These are phyloP conservation scores for Scedosporium boydii DNA, from an alignment of 2,329 filamentous ascomycete genomes.

Conservation along the genomic window DNA sequence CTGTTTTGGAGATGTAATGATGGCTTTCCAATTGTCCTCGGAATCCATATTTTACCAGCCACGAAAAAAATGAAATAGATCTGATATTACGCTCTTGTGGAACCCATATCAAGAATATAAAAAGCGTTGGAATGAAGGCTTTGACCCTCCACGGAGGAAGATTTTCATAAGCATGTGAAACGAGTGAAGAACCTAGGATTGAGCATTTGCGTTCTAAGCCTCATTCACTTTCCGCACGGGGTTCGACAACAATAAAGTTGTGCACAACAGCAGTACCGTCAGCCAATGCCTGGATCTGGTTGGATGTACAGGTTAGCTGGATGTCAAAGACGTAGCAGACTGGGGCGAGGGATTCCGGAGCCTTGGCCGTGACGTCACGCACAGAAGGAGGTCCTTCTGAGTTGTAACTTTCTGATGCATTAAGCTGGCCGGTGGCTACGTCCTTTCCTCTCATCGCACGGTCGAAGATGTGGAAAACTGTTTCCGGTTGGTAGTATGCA, in stretches of 20 bases:
- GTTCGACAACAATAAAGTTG: constrained; percentile 21
- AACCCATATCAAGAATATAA: no score
- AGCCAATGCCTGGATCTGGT: constrained; percentile 1
- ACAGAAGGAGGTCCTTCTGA: not conserved
- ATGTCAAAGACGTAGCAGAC: constrained; percentile 1
- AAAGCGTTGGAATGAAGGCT: no score
- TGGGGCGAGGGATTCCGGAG: not conserved
- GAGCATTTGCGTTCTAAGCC: no score
- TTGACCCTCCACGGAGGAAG: no score
- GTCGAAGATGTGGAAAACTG: constrained; percentile 49
- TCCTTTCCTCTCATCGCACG: constrained; percentile 48
- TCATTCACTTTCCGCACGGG: not conserved
- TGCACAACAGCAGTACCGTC: constrained; percentile 1
- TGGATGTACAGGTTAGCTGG: not conserved
- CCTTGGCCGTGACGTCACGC: not conserved
- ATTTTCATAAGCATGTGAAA: no score
- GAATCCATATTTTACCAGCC: no score
- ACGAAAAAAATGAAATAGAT: no score
- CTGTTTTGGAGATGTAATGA: no score
- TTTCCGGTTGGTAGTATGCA: constrained; percentile 51
- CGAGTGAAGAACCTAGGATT: no score
- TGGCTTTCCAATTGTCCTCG: no score
- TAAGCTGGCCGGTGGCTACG: constrained; percentile 42
- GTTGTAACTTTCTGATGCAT: constrained; percentile 32
- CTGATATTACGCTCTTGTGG: no score